Conservation (phyloP, 176 grass and related monocot species). For the Oryza glumipatula region DNA sequence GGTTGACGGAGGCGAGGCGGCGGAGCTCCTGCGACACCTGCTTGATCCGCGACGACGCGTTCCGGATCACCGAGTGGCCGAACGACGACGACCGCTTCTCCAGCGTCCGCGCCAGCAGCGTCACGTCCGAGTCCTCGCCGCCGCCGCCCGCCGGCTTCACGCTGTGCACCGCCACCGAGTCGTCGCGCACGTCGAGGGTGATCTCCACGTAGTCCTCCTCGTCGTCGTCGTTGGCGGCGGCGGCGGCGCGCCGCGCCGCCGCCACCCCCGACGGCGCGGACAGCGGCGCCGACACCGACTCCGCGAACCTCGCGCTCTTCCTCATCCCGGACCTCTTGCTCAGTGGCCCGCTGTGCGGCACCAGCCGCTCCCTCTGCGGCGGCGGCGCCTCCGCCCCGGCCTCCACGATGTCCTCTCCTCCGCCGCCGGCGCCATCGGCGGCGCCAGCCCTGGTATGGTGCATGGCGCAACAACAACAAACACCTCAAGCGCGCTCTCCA, state of each 20-base stretch:
- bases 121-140: slow-evolving; percentile 59
- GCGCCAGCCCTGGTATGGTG: slow-evolving; percentile 39
- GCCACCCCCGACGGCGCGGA: slow-evolving; percentile 21
- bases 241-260: background rate
- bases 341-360: slow-evolving; percentile 75
- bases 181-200: slow-evolving; percentile 94
- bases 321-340: slow-evolving; percentile 52
- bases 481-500: too few relatives aligned
- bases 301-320: slow-evolving; percentile 78
- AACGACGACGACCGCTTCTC: slow-evolving; percentile 66
- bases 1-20: slow-evolving; percentile 58
- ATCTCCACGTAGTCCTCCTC: slow-evolving; percentile 90
- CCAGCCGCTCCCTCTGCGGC: slow-evolving; percentile 41
- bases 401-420: slow-evolving; percentile 49
- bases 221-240: slow-evolving; percentile 14
- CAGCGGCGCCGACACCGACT: slow-evolving; percentile 53
- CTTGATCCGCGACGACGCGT: slow-evolving; percentile 77
- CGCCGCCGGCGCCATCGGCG: background rate
- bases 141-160: slow-evolving; percentile 54
- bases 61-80: slow-evolving; percentile 57
- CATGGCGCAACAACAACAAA: slow-evolving; percentile 21
- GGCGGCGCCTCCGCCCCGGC: background rate
- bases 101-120: slow-evolving; percentile 68
- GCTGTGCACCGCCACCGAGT: slow-evolving; percentile 94
- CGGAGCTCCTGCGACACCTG: slow-evolving; percentile 96